These are phyloP conservation scores for Chernovozyma sophiae-reginae DNA, from an alignment of 1,139 yeast genomes.

Conservation along the genomic window DNA sequence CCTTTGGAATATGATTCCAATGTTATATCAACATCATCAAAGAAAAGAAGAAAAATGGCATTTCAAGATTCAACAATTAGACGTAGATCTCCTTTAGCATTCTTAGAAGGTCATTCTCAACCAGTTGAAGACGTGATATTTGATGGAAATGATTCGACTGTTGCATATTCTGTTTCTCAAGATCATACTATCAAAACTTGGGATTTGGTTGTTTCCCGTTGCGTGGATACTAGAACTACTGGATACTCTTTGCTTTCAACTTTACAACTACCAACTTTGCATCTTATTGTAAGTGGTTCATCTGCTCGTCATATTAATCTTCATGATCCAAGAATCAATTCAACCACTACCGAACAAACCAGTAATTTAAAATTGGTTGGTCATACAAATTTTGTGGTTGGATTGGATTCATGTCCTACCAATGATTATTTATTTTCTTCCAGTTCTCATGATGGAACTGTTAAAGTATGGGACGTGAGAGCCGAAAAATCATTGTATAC, in stretches of 20 bases:
- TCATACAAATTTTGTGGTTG: slow-evolving; percentile 86
- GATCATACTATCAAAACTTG: slow-evolving; percentile 94
- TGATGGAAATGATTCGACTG: slow-evolving; percentile 67
- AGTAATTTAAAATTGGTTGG: slow-evolving; percentile 69
- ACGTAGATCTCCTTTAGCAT: slow-evolving; percentile 75
- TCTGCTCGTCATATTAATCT: slow-evolving; percentile 92
- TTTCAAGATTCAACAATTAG: slow-evolving; percentile 71
- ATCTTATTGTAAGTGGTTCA: slow-evolving; percentile 85
- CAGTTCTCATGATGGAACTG: slow-evolving; percentile 94
- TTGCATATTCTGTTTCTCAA: slow-evolving; percentile 90
- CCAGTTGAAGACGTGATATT: slow-evolving; percentile 86
- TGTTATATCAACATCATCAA: slow-evolving; percentile 72
- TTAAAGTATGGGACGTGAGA: slow-evolving; percentile 93
- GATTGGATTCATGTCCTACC: slow-evolving; percentile 68
- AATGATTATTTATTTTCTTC: slow-evolving; percentile 80
- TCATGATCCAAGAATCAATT: slow-evolving; percentile 75
- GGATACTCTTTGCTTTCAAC: slow-evolving; percentile 82
- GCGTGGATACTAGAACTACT: slow-evolving; percentile 84
- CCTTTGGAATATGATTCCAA: slow-evolving; percentile 50
- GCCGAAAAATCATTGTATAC: slow-evolving; percentile 83
- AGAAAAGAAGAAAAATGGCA: slow-evolving; percentile 82
- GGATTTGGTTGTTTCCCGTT: slow-evolving; percentile 83
- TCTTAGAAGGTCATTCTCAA: slow-evolving; percentile 74
- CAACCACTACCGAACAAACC: slow-evolving; percentile 35
- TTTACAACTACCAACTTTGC: slow-evolving; percentile 58